These are phyloP conservation scores for Terana coerulea DNA, from an alignment of 768 basidiomycete genomes.

Conservation along the genomic window DNA sequence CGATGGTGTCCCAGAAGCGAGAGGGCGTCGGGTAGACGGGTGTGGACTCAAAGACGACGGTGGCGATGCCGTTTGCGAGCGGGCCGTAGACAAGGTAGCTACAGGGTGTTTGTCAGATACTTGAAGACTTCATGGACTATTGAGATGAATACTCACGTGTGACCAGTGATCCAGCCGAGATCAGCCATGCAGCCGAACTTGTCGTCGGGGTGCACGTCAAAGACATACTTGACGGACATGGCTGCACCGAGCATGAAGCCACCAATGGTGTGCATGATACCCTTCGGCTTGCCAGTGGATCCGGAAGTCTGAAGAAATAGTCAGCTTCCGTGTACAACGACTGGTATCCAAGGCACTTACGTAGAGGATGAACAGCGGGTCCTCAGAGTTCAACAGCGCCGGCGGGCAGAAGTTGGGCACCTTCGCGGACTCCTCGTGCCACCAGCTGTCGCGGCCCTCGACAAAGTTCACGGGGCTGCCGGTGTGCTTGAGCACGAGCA, in stretches of 20 bases:
- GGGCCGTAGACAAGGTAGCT: conserved; percentile 95
- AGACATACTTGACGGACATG: conserved; percentile 93
- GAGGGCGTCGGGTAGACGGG: conserved; percentile 95
- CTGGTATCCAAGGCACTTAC: conserved; percentile 44
- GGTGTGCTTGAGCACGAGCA: conserved; percentile 84
- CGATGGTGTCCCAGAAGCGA: conserved; percentile 94
- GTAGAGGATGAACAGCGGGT: conserved; percentile 97
- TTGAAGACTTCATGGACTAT: neutral
- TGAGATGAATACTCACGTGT: conserved; percentile 48
- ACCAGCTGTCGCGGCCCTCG: conserved; percentile 87
- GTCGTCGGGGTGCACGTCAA: conserved; percentile 93
- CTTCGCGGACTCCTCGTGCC: conserved; percentile 86
- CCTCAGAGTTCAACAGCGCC: conserved; percentile 83
- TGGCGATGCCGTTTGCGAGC: conserved; percentile 75
- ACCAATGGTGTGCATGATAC: conserved; percentile 85
- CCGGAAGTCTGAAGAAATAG: conserved; percentile 68
- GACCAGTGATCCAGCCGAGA: conserved; percentile 97
- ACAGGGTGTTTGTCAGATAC: neutral
- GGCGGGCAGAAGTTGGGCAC: conserved; percentile 87
- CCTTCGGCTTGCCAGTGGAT: conserved; percentile 94
- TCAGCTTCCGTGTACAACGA: neutral
- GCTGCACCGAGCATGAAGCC: conserved; percentile 91
- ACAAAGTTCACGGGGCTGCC: conserved; percentile 79
- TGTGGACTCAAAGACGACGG: conserved; percentile 91
- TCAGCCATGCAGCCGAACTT: conserved; percentile 98